phyloP scores from a whole-genome alignment of 768 basidiomycete species.

The Sarcomyxa edulis region DNA sequence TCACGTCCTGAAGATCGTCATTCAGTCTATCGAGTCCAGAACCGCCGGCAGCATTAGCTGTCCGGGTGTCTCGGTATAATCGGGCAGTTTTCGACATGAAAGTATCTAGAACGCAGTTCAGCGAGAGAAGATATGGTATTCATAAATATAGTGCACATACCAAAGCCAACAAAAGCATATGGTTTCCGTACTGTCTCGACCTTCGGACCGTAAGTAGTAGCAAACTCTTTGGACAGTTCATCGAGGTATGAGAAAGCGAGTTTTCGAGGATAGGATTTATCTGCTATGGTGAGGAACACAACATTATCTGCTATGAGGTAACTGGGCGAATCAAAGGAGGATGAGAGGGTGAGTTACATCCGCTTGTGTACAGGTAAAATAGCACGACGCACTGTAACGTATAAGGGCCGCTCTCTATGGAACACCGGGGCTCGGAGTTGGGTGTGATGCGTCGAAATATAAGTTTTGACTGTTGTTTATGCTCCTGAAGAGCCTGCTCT shows the following conservation, averaged over 20 bases:
- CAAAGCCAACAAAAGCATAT: slow-evolving; percentile 99
- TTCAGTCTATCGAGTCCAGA: slow-evolving; percentile 84
- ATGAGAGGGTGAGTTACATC: slow-evolving; percentile 8
- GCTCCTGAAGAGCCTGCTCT: slow-evolving; percentile 89
- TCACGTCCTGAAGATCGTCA: slow-evolving; percentile 96
- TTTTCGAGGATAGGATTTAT: slow-evolving; percentile 96
- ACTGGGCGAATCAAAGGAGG: slow-evolving; percentile 37
- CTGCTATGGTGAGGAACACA: slow-evolving; percentile 91
- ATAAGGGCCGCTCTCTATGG: slow-evolving; percentile 92
- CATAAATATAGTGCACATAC: too few species aligned
- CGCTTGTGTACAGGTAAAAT: too few species aligned
- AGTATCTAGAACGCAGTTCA: slow-evolving; percentile 61
- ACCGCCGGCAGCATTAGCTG: slow-evolving; percentile 60
- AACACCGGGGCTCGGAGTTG: slow-evolving; percentile 93
- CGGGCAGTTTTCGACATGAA: slow-evolving; percentile 98
- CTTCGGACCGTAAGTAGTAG: slow-evolving; percentile 86
- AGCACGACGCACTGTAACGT: slow-evolving; percentile 91
- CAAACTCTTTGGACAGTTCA: slow-evolving; percentile 95
- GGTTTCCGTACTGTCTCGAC: slow-evolving; percentile 91
- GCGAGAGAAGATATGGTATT: background rate
- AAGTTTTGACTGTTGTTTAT: slow-evolving; percentile 97
- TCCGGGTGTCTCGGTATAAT: slow-evolving; percentile 90
- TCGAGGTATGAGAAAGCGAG: slow-evolving; percentile 97
- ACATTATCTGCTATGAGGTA: slow-evolving; percentile 95
- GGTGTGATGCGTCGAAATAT: slow-evolving; percentile 92